phyloP scores from a whole-genome alignment of 495 filamentous ascomycete genomes.

The Tuber brumale region DNA sequence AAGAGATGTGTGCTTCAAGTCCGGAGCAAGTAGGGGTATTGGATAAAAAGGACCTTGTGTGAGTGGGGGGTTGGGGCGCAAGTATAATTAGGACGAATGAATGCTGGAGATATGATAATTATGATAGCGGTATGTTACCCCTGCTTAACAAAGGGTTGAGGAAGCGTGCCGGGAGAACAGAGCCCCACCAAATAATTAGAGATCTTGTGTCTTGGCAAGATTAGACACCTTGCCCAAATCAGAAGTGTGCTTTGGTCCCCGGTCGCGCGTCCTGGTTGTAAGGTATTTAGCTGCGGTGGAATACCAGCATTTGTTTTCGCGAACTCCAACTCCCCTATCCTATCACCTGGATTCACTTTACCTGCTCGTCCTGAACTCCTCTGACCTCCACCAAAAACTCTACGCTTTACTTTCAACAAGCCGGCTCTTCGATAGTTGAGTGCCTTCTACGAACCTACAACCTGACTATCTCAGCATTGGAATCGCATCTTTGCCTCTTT shows the following conservation, averaged over 20 bases:
- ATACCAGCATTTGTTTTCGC: background rate
- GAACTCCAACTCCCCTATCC: background rate
- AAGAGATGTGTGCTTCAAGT: background rate
- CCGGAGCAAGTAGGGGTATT: background rate
- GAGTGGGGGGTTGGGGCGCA: background rate
- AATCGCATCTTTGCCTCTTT: background rate
- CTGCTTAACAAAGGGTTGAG: background rate
- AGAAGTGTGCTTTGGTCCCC: background rate
- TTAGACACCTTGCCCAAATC: background rate
- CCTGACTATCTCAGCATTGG: background rate
- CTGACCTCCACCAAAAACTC: background rate
- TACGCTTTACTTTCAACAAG: conserved; percentile 5
- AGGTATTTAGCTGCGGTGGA: too few relatives aligned
- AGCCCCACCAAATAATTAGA: background rate
- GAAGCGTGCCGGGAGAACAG: background rate
- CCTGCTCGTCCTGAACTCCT: background rate
- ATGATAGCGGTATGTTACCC: background rate
- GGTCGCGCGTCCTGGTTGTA: background rate
- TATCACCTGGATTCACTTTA: background rate
- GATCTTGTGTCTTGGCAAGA: background rate
- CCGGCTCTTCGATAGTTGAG: background rate
- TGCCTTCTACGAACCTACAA: background rate
- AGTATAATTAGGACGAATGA: background rate
- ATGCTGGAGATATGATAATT: background rate
- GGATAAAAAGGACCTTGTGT: background rate